Evolutionary conservation across 768 basidiomycete genomes (phyloP).

Genomic region (Sporobolomyces roseus): DNA sequence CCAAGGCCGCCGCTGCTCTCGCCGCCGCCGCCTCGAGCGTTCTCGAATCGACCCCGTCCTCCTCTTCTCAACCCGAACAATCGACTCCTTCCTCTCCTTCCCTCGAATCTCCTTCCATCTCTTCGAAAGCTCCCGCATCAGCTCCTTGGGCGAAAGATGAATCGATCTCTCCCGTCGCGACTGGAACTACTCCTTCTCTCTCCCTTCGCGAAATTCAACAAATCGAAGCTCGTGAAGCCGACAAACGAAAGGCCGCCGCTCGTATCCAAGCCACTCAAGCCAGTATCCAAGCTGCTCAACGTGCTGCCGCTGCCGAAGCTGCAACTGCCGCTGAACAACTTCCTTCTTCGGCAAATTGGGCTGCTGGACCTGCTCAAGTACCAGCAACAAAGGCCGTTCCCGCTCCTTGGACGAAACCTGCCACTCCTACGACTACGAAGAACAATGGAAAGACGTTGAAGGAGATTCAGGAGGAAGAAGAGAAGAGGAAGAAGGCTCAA

Average conservation of each 20-base stretch:
- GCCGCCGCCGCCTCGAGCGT: not conserved
- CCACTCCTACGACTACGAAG: constrained; percentile 46
- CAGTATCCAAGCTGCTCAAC: constrained; percentile 41
- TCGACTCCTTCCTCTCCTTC: constrained; percentile 3
- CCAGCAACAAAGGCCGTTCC: constrained; percentile 44
- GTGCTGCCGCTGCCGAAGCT: constrained; percentile 44
- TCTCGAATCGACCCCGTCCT: not conserved
- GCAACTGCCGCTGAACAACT: constrained; percentile 42
- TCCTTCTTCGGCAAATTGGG: constrained; percentile 70
- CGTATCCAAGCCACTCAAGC: constrained; percentile 59
- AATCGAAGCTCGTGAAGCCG: constrained; percentile 75
- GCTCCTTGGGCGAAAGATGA: constrained; percentile 51
- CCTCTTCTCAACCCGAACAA: not conserved
- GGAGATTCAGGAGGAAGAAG: constrained; percentile 96
- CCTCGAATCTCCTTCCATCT: not conserved
- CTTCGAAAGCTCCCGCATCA: constrained; percentile 55
- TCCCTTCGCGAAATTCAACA: constrained; percentile 94
- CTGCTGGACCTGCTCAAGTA: constrained; percentile 53
- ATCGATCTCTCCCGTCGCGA: constrained; percentile 18
- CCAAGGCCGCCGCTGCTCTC: not conserved
- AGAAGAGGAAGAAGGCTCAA: constrained; percentile 56
- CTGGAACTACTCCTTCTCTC: constrained; percentile 46
- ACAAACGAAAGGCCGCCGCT: constrained; percentile 67
- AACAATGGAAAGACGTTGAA: constrained; percentile 86
- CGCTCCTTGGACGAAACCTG: constrained; percentile 73